Evolutionary conservation across 1,284 basidiomycete species (phyloP), one percentile per base, ranked within the genome.

Genomic region (Apiotrichum gracile): DNA sequence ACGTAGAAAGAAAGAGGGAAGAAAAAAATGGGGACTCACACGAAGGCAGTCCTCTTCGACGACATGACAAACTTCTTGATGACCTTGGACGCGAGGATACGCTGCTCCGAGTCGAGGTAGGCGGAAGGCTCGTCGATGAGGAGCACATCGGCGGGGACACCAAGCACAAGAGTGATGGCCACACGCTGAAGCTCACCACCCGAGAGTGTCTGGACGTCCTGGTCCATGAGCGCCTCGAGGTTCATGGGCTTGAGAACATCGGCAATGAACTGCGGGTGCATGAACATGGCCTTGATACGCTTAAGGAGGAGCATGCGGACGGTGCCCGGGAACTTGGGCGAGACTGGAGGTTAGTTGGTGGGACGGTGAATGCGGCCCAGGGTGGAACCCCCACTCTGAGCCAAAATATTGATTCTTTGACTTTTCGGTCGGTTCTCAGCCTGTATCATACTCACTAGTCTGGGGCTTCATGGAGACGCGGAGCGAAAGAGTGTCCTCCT

Each of bases 131-230:
- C 90, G 71, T 96, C 92, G 54, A 97, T 85, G 41, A 82, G 85
- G 82, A 49, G 90, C 76, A 39, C 70, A 51, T 73, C 88, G 67
- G 88, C 88, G 9, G 89, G 83, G 69, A 76, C 70, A 82, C 86
- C 87, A 29, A 94, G 80, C 6, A 89, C 88, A 55, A 97, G 81
- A 34, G 90, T 86, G 65, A 97, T 94, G 60, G 92, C 93, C 25
- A 97, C 92, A 67, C 93, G 83, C 76, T 97, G 93, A 65, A 97
- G 76, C 76, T 97, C 92, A 81, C 92, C 92, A 80, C 92, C 93
- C 13, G 92, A 97, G 31, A 97, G 77, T 33, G 92, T 96, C 78
- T 90, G 90, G 29, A 97, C 92, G 43, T 94, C 90, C 77, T 97
- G 91, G 75, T 97, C 93, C 78, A 97, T 85, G 62, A 97, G 86